Evolutionary conservation across 2,329 filamentous ascomycete genomes (phyloP).

Genomic region (Teratosphaeria destructans): DNA sequence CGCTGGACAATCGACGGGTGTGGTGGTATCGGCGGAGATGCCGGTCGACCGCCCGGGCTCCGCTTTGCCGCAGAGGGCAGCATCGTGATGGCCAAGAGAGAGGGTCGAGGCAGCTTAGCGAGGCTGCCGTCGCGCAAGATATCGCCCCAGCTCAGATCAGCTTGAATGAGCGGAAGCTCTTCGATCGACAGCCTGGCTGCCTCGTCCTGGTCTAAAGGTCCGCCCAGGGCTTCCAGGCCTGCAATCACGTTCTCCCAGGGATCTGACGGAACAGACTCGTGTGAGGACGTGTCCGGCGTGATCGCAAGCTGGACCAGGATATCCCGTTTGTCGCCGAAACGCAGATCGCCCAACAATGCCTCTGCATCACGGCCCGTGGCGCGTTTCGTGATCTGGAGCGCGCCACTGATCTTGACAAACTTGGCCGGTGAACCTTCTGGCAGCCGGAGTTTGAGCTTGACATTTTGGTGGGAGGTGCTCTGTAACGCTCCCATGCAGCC

Average conservation of each 20-base stretch:
- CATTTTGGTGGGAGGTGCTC: slow-evolving; percentile 94
- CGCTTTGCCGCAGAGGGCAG: slow-evolving; percentile 49
- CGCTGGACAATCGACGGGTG: slow-evolving; percentile 92
- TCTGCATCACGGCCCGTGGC: slow-evolving; percentile 91
- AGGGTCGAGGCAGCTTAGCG: slow-evolving; percentile 78
- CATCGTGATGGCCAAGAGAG: slow-evolving; percentile 91
- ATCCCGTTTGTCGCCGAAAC: slow-evolving; percentile 91
- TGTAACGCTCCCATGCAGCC: slow-evolving; percentile 88
- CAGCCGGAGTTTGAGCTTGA: slow-evolving; percentile 84
- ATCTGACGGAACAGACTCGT: slow-evolving; percentile 82
- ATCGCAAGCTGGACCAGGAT: slow-evolving; percentile 92
- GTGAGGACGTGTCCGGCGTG: slow-evolving; percentile 68
- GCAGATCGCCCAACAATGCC: slow-evolving; percentile 78
- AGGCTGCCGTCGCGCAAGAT: slow-evolving; percentile 80
- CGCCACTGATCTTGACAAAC: slow-evolving; percentile 97
- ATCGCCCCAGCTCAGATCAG: slow-evolving; percentile 87
- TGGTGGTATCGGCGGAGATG: slow-evolving; percentile 76
- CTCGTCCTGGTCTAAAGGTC: slow-evolving; percentile 75
- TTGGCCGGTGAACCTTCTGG: slow-evolving; percentile 95
- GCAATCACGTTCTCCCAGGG: slow-evolving; percentile 97
- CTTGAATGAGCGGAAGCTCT: slow-evolving; percentile 89
- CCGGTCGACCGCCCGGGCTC: slow-evolving; percentile 26
- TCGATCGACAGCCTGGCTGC: slow-evolving; percentile 77
- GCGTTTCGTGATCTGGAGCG: slow-evolving; percentile 89
- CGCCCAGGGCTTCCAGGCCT: slow-evolving; percentile 83